Base-by-base conservation (phyloP, 148 eudicot species). In the Silene conica region DNA sequence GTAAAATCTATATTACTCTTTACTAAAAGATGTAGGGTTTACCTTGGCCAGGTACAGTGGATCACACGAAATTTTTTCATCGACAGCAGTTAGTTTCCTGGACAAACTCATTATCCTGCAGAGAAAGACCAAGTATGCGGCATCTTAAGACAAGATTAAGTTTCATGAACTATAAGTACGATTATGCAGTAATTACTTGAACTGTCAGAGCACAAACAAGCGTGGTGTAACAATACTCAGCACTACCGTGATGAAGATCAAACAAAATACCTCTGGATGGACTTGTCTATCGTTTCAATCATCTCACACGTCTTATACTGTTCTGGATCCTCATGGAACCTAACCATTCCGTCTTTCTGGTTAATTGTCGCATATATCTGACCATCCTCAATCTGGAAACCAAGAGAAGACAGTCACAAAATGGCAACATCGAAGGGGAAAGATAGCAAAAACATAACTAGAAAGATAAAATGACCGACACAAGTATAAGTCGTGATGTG, bases 311-410 rank as follows among this genome's bases (percentile, higher is more conserved):
- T 81, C 85, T 94, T 94, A 76, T 91, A 94, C 75, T 94, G 93
- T 79, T 94, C 98, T 43, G 97, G 97, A 73, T 91, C 98, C 89
- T 94, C 98, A 10, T 91, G 81, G 79, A 94, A 94, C 81, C 88
- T 85, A 79, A 94, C 98, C 98, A 94, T 94, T 81, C 98, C 98
- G 82, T 94, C 98, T 85, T 91, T 94, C 86, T 94, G 98, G 85
- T 94, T 94, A 46, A 94, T 94, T 60, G 87, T 84, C 41, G 97
- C 97, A 84, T 85, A 82, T 26, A 92, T 92, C 74, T 92, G 89
- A 55, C 97, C 93, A 74, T 91, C 96, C 80, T 94, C 87, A 43
- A 94, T 91, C 98, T 94, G 76, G 22, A 57, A 78, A 43, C 55
- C 8, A 64, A 46, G 50, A 22, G 62, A 55, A 18, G 69, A 19